phyloP scores from a whole-genome alignment of 2,329 filamentous ascomycete genomes.

The Xylariaceae sp. region DNA sequence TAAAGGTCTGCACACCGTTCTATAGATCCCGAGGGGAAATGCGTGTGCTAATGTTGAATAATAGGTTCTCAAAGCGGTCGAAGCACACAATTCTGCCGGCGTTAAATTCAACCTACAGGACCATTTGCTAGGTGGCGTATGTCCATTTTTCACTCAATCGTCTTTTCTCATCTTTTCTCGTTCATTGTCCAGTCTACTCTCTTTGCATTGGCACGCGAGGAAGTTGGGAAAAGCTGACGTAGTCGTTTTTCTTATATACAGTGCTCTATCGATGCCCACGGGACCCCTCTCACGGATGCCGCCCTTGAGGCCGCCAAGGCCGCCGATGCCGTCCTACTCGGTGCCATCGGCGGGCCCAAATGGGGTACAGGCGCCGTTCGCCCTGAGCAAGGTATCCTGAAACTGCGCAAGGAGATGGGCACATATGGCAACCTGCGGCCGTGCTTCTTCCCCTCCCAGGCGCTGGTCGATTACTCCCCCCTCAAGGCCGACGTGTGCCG shows the following conservation, averaged over 20 bases:
- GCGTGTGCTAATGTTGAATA: not conserved
- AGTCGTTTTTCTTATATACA: slow-evolving; percentile 33
- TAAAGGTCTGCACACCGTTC: slow-evolving; percentile 58
- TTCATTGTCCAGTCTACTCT: not conserved
- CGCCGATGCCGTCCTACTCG: slow-evolving; percentile 85
- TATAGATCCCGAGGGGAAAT: not conserved
- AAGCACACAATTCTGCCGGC: slow-evolving; percentile 62
- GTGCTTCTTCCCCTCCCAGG: slow-evolving; percentile 89
- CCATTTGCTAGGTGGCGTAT: slow-evolving; percentile 76
- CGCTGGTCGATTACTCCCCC: slow-evolving; percentile 76
- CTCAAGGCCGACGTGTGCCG: slow-evolving; percentile 80
- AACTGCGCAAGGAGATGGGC: slow-evolving; percentile 85
- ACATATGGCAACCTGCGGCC: slow-evolving; percentile 94
- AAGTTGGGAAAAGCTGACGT: not conserved
- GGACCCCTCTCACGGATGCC: slow-evolving; percentile 72
- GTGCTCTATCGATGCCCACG: slow-evolving; percentile 83
- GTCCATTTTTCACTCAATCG: not conserved
- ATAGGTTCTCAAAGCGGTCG: slow-evolving; percentile 73
- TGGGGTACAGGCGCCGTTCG: slow-evolving; percentile 87
- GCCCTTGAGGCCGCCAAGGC: slow-evolving; percentile 76
- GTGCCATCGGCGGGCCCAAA: slow-evolving; percentile 92
- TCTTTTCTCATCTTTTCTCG: not conserved
- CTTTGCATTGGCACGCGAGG: not conserved
- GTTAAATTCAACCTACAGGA: slow-evolving; percentile 83
- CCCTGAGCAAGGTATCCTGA: slow-evolving; percentile 87